A percentile compares a stretch with the other conserved stretches of the same genome.
phyloP scores from a whole-genome alignment of 345 rosid species.

The Cardamine chenopodiifolia region DNA sequence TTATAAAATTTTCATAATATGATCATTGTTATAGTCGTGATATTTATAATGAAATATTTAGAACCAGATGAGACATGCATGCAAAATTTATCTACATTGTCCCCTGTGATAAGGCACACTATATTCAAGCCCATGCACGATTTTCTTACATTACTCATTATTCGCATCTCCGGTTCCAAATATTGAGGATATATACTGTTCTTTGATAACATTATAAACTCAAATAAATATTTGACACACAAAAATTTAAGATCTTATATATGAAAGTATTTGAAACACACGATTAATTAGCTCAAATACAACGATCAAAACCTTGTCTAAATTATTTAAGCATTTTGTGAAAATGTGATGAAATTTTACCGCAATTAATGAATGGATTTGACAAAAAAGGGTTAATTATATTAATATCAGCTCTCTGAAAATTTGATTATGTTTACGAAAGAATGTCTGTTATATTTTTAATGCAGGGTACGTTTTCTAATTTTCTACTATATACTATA shows the following conservation, averaged over 20 bases:
- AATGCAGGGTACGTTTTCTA: too few species aligned
- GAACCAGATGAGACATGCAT: conserved; percentile 36
- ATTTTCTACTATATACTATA: too few species aligned
- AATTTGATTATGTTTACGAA: background rate
- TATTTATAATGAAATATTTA: conserved; percentile 13
- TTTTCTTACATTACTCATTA: conserved; percentile 28
- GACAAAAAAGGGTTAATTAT: background rate
- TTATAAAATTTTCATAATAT: conserved; percentile 29
- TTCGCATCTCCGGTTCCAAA: conserved; percentile 25
- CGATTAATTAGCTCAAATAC: background rate
- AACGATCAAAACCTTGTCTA: background rate
- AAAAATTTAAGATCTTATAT: background rate
- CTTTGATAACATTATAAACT: background rate
- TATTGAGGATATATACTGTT: background rate
- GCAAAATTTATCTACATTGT: conserved; percentile 36
- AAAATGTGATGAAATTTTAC: background rate
- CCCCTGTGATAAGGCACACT: conserved; percentile 35
- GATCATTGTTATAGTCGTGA: conserved; percentile 29
- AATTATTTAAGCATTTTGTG: background rate
- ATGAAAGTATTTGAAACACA: background rate
- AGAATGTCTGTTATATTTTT: too few species aligned
- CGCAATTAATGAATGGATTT: background rate
- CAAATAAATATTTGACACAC: background rate
- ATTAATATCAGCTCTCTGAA: background rate
- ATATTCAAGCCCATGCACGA: conserved; percentile 36